Evolutionary conservation across 2,329 filamentous ascomycete genomes (phyloP), one percentile per base, ranked within the genome.

Genomic region (Neofusicoccum ribis): DNA sequence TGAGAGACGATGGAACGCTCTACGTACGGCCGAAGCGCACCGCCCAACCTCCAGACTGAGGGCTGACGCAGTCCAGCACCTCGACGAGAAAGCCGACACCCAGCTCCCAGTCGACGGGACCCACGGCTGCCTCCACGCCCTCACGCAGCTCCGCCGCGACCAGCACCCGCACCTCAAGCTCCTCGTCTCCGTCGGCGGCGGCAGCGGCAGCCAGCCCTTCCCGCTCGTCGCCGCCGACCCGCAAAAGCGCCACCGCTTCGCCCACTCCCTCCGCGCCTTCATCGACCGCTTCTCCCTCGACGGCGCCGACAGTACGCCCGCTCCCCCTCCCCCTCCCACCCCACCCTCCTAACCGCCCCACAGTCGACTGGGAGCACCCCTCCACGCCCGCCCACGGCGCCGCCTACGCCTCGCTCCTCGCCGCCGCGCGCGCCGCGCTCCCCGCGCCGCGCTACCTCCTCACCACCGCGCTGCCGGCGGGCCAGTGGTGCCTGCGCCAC

Each of bases 161-260:
- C 87, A 93, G 72, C 85, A 84, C 43, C 86, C 90, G 72, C 23
- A 60, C 31, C 81, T 95, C 62, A 89, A 89, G 70, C 85, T 93
- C n/a, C 83, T 94, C 14, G 79, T 95, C 34, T 94, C 91, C 2
- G 84, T 95, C 67, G 91, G 91, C 8, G 91, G 91, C 12, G 86
- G 84, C 31, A 80, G 81, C 68, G 89, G 89, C 4, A 86, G 85
- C 67, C 84, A 88, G 67, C 83, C 86, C 62, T 94, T 92, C 70
- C 85, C 90, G 5, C 74, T 81, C 31, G 88, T 93, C 52, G 89
- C 91, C 27, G 82, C 84, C 44, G 86, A 83, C 73, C 82, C 85
- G 34, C 73, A 84, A 8, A 77, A 84, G 3, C 82, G 90, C 65
- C 86, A 91, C 70, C 89, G 85, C 70, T 93, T 94, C 81, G 90